phyloP scores from a whole-genome alignment of 2,329 filamentous ascomycete species.

The Chaetomium strumarium region DNA sequence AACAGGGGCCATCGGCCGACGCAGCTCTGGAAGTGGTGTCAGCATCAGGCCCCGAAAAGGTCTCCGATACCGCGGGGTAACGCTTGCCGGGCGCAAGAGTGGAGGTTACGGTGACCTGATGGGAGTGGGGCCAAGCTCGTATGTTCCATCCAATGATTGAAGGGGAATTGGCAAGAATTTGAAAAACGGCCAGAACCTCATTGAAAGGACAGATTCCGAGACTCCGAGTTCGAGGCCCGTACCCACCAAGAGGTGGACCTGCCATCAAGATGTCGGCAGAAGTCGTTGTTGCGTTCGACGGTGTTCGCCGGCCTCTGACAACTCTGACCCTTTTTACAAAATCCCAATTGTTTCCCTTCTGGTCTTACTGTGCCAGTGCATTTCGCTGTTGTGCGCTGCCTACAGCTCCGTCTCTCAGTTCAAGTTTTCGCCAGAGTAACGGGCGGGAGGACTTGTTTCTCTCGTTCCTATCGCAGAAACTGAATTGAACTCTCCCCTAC shows the following conservation, averaged over 20 bases:
- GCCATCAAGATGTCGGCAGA: conserved; percentile 6
- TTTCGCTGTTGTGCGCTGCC: background rate
- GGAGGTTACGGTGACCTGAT: conserved; percentile 16
- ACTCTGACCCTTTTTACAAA: conserved; percentile 1
- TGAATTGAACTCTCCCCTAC: background rate
- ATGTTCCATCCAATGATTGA: conserved; percentile 16
- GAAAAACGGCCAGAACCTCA: conserved; percentile 16
- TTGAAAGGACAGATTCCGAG: conserved; percentile 22
- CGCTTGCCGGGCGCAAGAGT: background rate
- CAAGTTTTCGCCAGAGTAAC: background rate
- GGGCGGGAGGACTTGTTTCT: background rate
- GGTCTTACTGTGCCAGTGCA: conserved; percentile 1
- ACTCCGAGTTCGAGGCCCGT: conserved; percentile 15
- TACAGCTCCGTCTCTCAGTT: background rate
- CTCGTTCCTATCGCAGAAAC: background rate
- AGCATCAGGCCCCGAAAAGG: background rate
- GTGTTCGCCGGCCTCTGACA: background rate
- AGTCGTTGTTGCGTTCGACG: background rate
- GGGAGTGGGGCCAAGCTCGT: background rate
- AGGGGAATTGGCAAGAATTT: conserved; percentile 9
- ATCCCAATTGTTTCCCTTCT: background rate
- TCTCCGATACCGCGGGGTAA: conserved; percentile 18
- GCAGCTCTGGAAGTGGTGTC: background rate
- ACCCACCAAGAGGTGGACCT: conserved; percentile 17
- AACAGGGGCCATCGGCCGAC: conserved; percentile 4